phyloP scores from a whole-genome alignment of 495 filamentous ascomycete species.

The Xylaria acuta region DNA sequence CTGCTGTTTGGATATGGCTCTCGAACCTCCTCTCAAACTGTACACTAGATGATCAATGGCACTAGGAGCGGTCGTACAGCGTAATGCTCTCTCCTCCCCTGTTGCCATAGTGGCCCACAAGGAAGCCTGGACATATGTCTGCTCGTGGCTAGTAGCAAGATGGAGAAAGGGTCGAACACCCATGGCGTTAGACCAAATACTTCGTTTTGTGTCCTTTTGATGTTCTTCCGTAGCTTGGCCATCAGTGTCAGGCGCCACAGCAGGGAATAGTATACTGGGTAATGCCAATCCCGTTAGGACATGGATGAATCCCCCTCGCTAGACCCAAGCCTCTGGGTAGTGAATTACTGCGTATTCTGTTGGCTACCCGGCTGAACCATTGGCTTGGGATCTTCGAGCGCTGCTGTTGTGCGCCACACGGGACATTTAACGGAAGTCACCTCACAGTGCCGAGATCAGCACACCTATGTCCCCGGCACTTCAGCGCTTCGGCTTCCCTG shows the following conservation, averaged over 20 bases:
- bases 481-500: constrained; percentile 10
- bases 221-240: neutral
- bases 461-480: constrained; percentile 12
- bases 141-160: constrained; percentile 30
- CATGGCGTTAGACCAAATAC: constrained; percentile 16
- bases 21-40: neutral
- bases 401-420: constrained; percentile 23
- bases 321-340: constrained; percentile 23
- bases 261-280: constrained; percentile 12
- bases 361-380: constrained; percentile 28
- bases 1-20: neutral
- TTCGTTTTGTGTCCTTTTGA: neutral
- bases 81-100: constrained; percentile 32
- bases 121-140: constrained; percentile 31
- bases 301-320: neutral
- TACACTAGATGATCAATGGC: constrained; percentile 3
- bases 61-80: constrained; percentile 5
- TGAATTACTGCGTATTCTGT: constrained; percentile 5
- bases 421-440: constrained; percentile 20
- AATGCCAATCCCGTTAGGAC: neutral
- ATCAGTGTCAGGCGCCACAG: neutral
- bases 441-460: constrained; percentile 26
- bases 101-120: constrained; percentile 36
- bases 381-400: constrained; percentile 27
- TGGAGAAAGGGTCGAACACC: constrained; percentile 6